phyloP scores from a whole-genome alignment of 2,329 filamentous ascomycete species.

The Dothideomycetidae sp. region DNA sequence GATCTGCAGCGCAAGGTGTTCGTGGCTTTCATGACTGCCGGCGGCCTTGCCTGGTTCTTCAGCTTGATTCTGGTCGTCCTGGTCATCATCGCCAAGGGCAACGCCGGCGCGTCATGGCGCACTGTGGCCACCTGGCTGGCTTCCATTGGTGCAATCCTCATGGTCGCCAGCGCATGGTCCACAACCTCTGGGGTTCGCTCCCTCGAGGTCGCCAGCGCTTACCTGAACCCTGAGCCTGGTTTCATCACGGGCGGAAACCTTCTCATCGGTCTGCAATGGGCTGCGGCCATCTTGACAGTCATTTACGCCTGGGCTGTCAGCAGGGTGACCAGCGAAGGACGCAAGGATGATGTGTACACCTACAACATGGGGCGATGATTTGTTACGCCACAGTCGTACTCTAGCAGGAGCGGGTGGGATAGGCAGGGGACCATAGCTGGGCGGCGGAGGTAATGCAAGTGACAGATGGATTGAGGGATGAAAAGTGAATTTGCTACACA shows the following conservation, averaged over 20 bases:
- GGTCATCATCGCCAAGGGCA: conserved; percentile 9
- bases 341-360: conserved; percentile 6
- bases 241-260: conserved; percentile 7
- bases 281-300: conserved; percentile 10
- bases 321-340: background rate
- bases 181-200: conserved; percentile 9
- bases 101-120: conserved; percentile 4
- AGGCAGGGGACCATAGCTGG: no score
- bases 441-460: no score
- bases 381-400: no score
- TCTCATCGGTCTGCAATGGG: conserved; percentile 11
- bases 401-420: no score
- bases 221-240: background rate
- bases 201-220: conserved; percentile 6
- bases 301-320: conserved; percentile 9
- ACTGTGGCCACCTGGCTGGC: conserved; percentile 4
- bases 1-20: conserved; percentile 12
- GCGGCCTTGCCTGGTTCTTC: conserved; percentile 11
- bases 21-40: conserved; percentile 12
- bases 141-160: conserved; percentile 8
- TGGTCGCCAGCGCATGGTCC: conserved; percentile 13
- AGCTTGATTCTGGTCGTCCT: conserved; percentile 8
- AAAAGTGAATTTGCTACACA: no score
- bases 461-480: no score
- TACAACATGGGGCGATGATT: conserved; percentile 5